phyloP scores from a whole-genome alignment of 2,329 filamentous ascomycete genomes.

The Colletotrichum sp. region DNA sequence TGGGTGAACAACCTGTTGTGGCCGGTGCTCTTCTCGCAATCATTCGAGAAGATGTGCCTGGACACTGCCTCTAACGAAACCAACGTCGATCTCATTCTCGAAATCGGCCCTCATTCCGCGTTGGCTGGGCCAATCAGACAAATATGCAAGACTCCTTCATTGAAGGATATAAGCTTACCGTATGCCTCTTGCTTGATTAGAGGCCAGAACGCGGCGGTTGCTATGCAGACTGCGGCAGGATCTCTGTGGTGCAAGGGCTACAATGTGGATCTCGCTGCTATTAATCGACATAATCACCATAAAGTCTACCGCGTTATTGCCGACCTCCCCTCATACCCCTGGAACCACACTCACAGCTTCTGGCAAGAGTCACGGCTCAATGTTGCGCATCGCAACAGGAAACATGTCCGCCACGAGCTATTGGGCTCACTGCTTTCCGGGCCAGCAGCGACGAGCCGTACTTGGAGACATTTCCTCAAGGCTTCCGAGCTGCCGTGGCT shows the following conservation, averaged over 20 bases:
- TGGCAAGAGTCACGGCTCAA: conserved; percentile 13
- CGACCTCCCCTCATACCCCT: conserved; percentile 22
- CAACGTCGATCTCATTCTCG: conserved; percentile 43
- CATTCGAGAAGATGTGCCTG: conserved; percentile 1
- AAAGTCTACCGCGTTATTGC: background rate
- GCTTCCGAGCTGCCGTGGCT: conserved; percentile 47
- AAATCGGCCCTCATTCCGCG: conserved; percentile 54
- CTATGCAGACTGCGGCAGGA: background rate
- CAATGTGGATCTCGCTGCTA: background rate
- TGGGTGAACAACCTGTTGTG: conserved; percentile 6
- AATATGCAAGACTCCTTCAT: conserved; percentile 40
- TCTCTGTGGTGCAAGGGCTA: background rate
- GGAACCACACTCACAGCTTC: conserved; percentile 19
- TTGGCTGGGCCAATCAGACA: conserved; percentile 55
- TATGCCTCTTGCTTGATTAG: background rate
- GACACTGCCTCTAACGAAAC: background rate
- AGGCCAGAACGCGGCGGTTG: background rate
- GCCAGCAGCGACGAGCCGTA: conserved; percentile 23
- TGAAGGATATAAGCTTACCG: background rate
- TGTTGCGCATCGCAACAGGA: conserved; percentile 9
- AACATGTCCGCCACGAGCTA: conserved; percentile 8
- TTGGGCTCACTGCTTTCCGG: background rate
- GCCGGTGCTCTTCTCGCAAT: background rate
- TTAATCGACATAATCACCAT: conserved; percentile 18
- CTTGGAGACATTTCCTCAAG: conserved; percentile 5